A percentile compares a stretch with the other conserved stretches of the same genome.
Evolutionary conservation across 495 filamentous ascomycete genomes (phyloP).

Genomic region (Daldinia bambusicola): DNA sequence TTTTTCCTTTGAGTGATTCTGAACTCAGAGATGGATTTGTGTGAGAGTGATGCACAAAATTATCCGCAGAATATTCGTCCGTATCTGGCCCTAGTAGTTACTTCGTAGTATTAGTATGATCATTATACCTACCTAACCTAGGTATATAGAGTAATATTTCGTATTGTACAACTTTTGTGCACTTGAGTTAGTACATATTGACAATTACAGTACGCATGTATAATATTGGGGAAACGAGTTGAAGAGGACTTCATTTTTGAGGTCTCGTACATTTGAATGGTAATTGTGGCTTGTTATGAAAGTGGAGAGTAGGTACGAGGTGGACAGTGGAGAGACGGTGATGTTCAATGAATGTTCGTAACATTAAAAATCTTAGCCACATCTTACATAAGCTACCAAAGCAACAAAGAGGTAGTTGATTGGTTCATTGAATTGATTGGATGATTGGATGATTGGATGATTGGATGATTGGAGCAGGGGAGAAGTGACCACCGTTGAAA

Average conservation of each 20-base stretch:
- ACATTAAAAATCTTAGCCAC: conserved; percentile 19
- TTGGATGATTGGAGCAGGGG: conserved; percentile 26
- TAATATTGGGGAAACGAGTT: too few relatives aligned
- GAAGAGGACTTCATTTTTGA: too few relatives aligned
- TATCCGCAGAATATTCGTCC: neutral
- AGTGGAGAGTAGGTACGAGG: neutral
- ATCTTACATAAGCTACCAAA: conserved; percentile 13
- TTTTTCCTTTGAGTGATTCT: neutral
- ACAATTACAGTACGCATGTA: too few relatives aligned
- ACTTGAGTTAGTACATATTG: too few relatives aligned
- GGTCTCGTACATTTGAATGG: too few relatives aligned
- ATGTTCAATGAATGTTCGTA: neutral
- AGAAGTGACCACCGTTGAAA: conserved; percentile 44
- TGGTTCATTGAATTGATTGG: neutral
- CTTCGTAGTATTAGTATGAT: too few relatives aligned
- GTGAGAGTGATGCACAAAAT: neutral
- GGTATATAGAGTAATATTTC: too few relatives aligned
- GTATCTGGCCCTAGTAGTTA: neutral
- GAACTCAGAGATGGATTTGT: neutral
- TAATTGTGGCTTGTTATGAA: too few relatives aligned
- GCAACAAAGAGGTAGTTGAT: neutral
- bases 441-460: conserved; percentile 19
- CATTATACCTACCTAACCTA: too few relatives aligned
- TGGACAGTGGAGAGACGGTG: neutral
- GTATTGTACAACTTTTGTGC: too few relatives aligned